These are phyloP conservation scores for Plectranthus barbatus DNA, from an alignment of 257 asterid genomes.

Conservation along the genomic window DNA sequence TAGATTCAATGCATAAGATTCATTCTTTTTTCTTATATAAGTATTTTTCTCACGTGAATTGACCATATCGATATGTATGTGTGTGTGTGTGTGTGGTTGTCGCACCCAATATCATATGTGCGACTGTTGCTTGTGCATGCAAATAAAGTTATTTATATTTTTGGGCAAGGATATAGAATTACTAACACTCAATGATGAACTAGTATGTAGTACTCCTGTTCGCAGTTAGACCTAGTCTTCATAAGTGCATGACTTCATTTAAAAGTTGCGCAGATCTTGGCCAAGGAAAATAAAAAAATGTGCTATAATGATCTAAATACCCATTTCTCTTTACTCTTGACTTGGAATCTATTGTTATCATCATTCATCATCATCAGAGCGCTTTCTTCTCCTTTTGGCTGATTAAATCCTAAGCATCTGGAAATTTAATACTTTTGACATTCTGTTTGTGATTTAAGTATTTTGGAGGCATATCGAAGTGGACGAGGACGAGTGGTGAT, in stretches of 20 bases:
- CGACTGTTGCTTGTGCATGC: no score
- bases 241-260: background rate
- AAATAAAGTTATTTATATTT: no score
- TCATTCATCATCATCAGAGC: background rate
- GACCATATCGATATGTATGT: no score
- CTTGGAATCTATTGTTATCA: background rate
- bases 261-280: background rate
- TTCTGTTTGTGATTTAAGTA: conserved; percentile 36
- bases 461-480: conserved; percentile 88
- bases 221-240: background rate
- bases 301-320: background rate
- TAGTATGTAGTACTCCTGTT: background rate
- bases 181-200: background rate
- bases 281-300: background rate
- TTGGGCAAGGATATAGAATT: background rate
- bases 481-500: conserved; percentile 89
- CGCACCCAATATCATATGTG: no score
- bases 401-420: background rate
- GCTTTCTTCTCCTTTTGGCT: background rate
- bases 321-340: background rate
- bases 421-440: background rate
- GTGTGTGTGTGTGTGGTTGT: no score
- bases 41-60: no score
- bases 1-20: no score
- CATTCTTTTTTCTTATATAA: no score